Evolutionary conservation across 768 basidiomycete species (phyloP), one percentile per base, ranked within the genome.

Genomic region (Strobilomyces dryophilus): DNA sequence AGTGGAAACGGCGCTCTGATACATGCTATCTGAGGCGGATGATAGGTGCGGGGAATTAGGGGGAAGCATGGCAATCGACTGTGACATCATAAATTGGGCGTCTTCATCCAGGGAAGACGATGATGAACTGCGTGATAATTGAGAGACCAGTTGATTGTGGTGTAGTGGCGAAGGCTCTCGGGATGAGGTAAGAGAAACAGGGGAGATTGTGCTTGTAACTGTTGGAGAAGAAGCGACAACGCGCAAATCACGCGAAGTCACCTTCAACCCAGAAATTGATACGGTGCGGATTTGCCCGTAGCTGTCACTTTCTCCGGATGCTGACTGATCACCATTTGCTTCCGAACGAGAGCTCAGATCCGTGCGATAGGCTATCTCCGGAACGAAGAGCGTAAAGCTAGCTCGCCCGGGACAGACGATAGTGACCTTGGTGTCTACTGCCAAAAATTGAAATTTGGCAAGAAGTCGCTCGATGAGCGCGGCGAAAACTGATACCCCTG

Each of bases 401-500:
- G 85, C 77, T 43, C 79, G 79, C 35, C 73, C 77, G 4, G 83
- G 81, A 63, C 87, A 79, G n/a, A 89, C 71, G 34, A 93, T 56
- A 2, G 85, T 85, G 52, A 93, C 72, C 61, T 73, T 81, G 35
- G 83, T 81, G 63, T 91, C 83, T 26, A 76, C 63, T 14, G 83
- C 87, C 59, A 87, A 83, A 62, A 91, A 87, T 55, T 88, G 83
- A 64, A 94, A 89, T 55, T 85, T 80, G 15, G 88, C 79, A 27
- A 94, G 79, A 12, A 94, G 73, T 27, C 83, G 77, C 63, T 93
- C 91, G 44, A 93, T 83, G 51, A 94, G 77, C 44, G 80, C 79
- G 27, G 92, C 84, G 66, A 94, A 87, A 45, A 94, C 73, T 15
- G 89, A 89, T 24, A 92, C 83, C 17, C 89, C 92, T 27, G 79